phyloP scores from a whole-genome alignment of 2,329 filamentous ascomycete genomes.

The Dactylonectria macrodidyma region DNA sequence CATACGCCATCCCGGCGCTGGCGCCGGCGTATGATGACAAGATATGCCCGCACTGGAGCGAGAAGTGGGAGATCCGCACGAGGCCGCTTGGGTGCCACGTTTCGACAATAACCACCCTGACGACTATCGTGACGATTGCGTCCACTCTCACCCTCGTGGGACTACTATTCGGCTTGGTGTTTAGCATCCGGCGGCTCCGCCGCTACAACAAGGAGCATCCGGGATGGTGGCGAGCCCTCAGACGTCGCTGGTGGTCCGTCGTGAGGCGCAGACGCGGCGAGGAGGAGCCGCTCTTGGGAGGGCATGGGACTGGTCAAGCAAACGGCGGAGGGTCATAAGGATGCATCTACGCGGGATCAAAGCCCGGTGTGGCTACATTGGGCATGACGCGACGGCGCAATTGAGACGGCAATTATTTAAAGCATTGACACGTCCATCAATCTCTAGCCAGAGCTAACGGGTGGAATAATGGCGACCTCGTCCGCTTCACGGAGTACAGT shows the following conservation, averaged over 20 bases:
- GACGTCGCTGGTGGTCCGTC: slow-evolving; percentile 33
- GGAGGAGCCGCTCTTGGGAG: slow-evolving; percentile 50
- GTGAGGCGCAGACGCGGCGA: slow-evolving; percentile 42
- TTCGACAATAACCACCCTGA: slow-evolving; percentile 54
- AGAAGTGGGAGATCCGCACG: slow-evolving; percentile 57
- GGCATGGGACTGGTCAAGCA: slow-evolving; percentile 21
- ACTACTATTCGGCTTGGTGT: slow-evolving; percentile 41
- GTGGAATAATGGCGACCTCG: slow-evolving; percentile 90
- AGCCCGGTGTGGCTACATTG: slow-evolving; percentile 25
- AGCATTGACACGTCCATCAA: slow-evolving; percentile 31
- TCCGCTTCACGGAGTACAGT: slow-evolving; percentile 78
- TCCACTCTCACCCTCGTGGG: slow-evolving; percentile 49
- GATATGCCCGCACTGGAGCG: slow-evolving; percentile 67
- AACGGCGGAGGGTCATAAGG: slow-evolving; percentile 15
- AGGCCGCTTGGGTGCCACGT: slow-evolving; percentile 54
- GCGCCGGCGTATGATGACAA: slow-evolving; percentile 65
- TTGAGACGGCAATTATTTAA: slow-evolving; percentile 25
- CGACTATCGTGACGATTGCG: slow-evolving; percentile 46
- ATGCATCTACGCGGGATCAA: slow-evolving; percentile 5
- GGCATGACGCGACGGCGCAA: slow-evolving; percentile 9
- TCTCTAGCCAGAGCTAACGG: slow-evolving; percentile 84
- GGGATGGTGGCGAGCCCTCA: slow-evolving; percentile 36
- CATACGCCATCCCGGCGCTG: slow-evolving; percentile 60
- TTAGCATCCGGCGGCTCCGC: slow-evolving; percentile 41
- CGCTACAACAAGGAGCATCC: slow-evolving; percentile 40